These are phyloP conservation scores for Aspergillus sp. DNA, from an alignment of 2,329 filamentous ascomycete genomes.

Conservation along the genomic window DNA sequence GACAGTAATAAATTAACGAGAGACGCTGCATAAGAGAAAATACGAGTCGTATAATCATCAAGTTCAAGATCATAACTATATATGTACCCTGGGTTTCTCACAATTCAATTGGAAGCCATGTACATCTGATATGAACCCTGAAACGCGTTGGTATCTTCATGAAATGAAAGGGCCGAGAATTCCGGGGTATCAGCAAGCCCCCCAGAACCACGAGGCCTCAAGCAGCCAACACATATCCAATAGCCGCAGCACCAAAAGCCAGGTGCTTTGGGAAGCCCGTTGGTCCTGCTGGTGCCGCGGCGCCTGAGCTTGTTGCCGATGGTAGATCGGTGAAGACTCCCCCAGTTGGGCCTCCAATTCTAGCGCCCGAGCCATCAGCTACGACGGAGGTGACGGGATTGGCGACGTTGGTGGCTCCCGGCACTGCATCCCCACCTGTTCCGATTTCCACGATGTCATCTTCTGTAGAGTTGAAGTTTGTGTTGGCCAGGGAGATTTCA, in stretches of 20 bases:
- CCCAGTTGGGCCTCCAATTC: slow-evolving; percentile 31
- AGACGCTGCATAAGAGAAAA: no score
- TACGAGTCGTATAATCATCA: no score
- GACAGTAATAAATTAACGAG: no score
- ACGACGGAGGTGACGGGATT: slow-evolving; percentile 50
- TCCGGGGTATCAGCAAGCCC: not conserved
- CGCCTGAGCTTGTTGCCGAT: slow-evolving; percentile 17
- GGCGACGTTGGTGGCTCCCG: slow-evolving; percentile 51
- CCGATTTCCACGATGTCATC: slow-evolving; percentile 54
- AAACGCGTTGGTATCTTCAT: no score
- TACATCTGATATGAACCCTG: no score
- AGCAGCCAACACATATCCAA: slow-evolving; percentile 18
- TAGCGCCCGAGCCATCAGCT: slow-evolving; percentile 42
- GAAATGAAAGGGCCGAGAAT: not conserved
- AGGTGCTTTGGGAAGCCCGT: slow-evolving; percentile 17
- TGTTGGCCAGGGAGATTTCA: slow-evolving; percentile 60
- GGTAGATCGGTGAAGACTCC: slow-evolving; percentile 14
- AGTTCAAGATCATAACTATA: no score
- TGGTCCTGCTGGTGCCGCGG: slow-evolving; percentile 8
- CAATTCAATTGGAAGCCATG: no score
- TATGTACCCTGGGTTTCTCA: no score
- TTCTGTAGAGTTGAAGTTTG: slow-evolving; percentile 56
- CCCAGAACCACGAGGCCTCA: no score
- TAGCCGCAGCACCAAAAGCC: slow-evolving; percentile 20
- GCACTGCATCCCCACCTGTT: slow-evolving; percentile 47